phyloP scores from a whole-genome alignment of 192 early-diverging fungal genomes.

The Coemansia sp. region DNA sequence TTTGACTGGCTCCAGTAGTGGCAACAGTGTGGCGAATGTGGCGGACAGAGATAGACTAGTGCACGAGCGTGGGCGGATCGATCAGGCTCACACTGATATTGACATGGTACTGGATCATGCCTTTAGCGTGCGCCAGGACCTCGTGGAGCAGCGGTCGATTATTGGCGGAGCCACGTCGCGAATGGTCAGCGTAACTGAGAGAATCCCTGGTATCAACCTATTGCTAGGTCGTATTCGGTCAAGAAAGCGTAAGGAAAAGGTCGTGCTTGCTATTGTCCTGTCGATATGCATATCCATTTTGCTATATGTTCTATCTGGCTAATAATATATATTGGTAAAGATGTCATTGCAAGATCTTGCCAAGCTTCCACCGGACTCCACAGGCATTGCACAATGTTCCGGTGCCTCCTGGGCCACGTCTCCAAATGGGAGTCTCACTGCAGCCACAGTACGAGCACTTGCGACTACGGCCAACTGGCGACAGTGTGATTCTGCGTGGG shows the following conservation, averaged over 20 bases:
- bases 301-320: constrained; percentile 32
- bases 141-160: constrained; percentile 42
- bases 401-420: constrained; percentile 71
- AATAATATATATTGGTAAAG: constrained; percentile 1
- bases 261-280: constrained; percentile 46
- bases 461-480: constrained; percentile 35
- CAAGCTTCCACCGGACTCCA: constrained; percentile 83
- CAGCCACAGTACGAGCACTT: constrained; percentile 69
- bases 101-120: constrained; percentile 58
- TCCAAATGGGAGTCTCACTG: constrained; percentile 78
- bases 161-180: constrained; percentile 28
- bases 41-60: constrained; percentile 44
- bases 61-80: constrained; percentile 42
- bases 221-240: constrained; percentile 54
- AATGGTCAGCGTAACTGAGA: constrained; percentile 47
- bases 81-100: constrained; percentile 55
- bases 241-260: constrained; percentile 56
- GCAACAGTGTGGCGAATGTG: constrained; percentile 6
- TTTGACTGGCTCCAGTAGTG: constrained; percentile 15
- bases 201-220: constrained; percentile 56
- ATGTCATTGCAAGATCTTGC: constrained; percentile 63
- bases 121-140: constrained; percentile 48
- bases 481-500: neutral
- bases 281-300: constrained; percentile 49
- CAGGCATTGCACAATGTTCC: constrained; percentile 81